phyloP scores from a whole-genome alignment of 1,139 yeast genomes.

The Fermentozyma sake region DNA sequence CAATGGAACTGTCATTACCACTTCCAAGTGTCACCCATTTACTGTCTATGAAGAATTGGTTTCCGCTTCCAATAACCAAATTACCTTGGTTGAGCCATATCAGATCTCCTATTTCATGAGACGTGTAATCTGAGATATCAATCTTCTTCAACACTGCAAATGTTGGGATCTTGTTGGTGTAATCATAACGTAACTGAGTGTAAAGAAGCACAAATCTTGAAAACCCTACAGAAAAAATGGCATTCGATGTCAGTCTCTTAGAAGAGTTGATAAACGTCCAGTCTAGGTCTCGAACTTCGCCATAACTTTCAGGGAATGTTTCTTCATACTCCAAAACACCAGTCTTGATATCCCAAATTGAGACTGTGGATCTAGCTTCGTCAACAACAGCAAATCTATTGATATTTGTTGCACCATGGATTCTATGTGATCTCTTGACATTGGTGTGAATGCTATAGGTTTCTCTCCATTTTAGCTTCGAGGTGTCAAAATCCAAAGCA shows the following conservation, averaged over 20 bases:
- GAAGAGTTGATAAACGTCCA: constrained; percentile 68
- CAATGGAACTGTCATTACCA: constrained; percentile 22
- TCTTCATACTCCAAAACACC: constrained; percentile 66
- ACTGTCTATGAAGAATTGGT: constrained; percentile 81
- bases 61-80: constrained; percentile 82
- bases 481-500: constrained; percentile 13
- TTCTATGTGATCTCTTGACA: constrained; percentile 44
- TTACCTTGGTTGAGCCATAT: constrained; percentile 79
- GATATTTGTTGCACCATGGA: constrained; percentile 67
- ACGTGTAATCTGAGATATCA: constrained; percentile 65
- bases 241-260: constrained; percentile 44
- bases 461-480: constrained; percentile 40
- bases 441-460: constrained; percentile 53
- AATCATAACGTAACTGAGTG: constrained; percentile 83
- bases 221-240: constrained; percentile 79
- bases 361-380: constrained; percentile 42
- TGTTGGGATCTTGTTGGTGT: constrained; percentile 74
- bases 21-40: constrained; percentile 43
- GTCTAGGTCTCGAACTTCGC: constrained; percentile 55
- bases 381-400: constrained; percentile 70
- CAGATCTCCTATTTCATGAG: constrained; percentile 83
- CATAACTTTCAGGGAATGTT: constrained; percentile 31
- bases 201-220: constrained; percentile 57
- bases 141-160: constrained; percentile 73
- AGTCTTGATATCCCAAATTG: constrained; percentile 74